Evolutionary conservation across 345 rosid genomes (phyloP).

Genomic region (Boechera stricta): DNA sequence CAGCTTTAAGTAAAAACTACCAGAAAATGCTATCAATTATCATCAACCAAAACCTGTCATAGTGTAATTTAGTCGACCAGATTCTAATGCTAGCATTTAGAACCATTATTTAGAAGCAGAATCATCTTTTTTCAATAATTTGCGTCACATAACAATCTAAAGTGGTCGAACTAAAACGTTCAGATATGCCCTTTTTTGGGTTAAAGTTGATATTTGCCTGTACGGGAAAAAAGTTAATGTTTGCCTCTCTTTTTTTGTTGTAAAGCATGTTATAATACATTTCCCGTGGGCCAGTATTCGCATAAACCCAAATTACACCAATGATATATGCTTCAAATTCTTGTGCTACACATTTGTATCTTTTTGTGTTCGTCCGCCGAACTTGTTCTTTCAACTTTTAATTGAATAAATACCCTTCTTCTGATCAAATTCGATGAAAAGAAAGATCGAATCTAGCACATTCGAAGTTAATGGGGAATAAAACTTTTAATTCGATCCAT

Average conservation of each 20-base stretch:
- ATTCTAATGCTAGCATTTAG: background rate
- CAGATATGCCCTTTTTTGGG: conserved; percentile 13
- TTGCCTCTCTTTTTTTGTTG: background rate
- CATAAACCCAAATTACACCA: conserved; percentile 27
- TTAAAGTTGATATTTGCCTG: conserved; percentile 16
- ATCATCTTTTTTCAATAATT: conserved; percentile 28
- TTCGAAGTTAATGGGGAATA: conserved; percentile 39
- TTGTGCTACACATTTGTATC: conserved; percentile 37
- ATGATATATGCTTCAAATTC: conserved; percentile 38
- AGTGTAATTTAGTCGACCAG: background rate
- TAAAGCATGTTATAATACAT: conserved; percentile 15
- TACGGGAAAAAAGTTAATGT: conserved; percentile 6
- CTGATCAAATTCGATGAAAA: conserved; percentile 14
- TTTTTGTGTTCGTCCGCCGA: conserved; percentile 26
- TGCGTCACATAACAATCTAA: conserved; percentile 25
- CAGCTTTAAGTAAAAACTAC: background rate
- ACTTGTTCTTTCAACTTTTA: conserved; percentile 43
- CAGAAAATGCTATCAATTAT: background rate
- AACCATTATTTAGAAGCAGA: conserved; percentile 18
- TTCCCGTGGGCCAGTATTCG: conserved; percentile 28
- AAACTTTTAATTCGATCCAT: conserved; percentile 33
- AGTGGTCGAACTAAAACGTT: conserved; percentile 36
- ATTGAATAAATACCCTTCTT: conserved; percentile 36
- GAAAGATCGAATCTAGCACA: conserved; percentile 35
- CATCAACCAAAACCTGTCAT: background rate